phyloP scores from a whole-genome alignment of 2,329 filamentous ascomycete species.

The Myriosclerotinia curreyana region DNA sequence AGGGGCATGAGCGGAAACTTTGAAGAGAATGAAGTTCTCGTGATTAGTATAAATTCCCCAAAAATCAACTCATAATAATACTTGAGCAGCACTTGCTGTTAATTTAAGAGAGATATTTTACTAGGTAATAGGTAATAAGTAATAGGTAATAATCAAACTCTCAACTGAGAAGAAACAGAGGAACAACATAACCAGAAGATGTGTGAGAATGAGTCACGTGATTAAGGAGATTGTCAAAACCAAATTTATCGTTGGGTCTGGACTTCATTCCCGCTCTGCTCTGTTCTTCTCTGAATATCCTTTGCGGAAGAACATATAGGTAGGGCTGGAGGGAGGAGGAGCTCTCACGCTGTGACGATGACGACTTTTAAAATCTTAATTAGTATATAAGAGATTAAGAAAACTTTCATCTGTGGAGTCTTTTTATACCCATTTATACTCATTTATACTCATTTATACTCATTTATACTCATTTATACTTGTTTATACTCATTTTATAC shows the following conservation, averaged over 20 bases:
- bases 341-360: no score
- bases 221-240: not conserved
- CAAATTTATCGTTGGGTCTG: no score
- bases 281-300: constrained; percentile 5
- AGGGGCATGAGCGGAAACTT: not conserved
- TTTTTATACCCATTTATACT: no score
- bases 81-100: no score
- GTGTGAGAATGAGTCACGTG: not conserved
- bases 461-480: not conserved
- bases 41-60: not conserved
- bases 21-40: not conserved
- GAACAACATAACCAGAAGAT: no score
- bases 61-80: no score
- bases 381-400: not conserved
- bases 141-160: no score
- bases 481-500: no score
- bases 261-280: no score
- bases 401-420: not conserved
- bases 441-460: not conserved
- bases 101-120: no score
- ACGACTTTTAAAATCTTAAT: no score
- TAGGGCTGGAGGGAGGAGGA: constrained; percentile 9
- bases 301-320: not conserved
- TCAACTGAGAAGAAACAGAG: not conserved
- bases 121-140: no score